A percentile compares a stretch with the other conserved stretches of the same genome.
phyloP scores from a whole-genome alignment of 2,329 filamentous ascomycete genomes.

The Colletotrichum tropicale region DNA sequence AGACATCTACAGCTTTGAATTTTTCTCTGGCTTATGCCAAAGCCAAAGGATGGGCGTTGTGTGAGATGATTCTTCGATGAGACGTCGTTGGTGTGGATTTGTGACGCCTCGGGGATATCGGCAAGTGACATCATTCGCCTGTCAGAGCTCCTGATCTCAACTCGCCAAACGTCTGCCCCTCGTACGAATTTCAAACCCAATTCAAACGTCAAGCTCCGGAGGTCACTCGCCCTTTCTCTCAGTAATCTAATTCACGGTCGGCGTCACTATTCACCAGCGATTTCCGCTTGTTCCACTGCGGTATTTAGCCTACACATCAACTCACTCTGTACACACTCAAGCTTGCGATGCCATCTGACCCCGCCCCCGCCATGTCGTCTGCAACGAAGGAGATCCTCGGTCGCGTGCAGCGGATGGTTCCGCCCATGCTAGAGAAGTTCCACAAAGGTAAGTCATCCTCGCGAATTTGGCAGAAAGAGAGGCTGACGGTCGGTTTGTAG shows the following conservation, averaged over 20 bases:
- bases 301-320: not conserved
- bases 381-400: constrained; percentile 76
- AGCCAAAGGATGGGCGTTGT: not conserved
- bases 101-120: not conserved
- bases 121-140: constrained; percentile 14
- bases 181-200: not conserved
- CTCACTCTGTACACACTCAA: not conserved
- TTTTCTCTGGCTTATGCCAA: accelerated
- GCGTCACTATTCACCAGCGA: not conserved
- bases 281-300: not conserved
- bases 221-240: not conserved
- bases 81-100: not conserved
- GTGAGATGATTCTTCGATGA: not conserved
- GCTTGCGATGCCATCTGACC: constrained; percentile 15
- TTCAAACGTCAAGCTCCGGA: not conserved
- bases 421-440: constrained; percentile 93
- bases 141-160: constrained; percentile 6
- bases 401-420: constrained; percentile 88
- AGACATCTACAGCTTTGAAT: not conserved
- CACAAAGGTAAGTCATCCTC: constrained; percentile 76
- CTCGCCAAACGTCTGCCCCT: not conserved
- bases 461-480: not conserved
- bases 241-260: not conserved
- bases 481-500: constrained; percentile 46
- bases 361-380: constrained; percentile 61